phyloP scores from a whole-genome alignment of 495 filamentous ascomycete species.

The Paragyromitra xinjiangensis region DNA sequence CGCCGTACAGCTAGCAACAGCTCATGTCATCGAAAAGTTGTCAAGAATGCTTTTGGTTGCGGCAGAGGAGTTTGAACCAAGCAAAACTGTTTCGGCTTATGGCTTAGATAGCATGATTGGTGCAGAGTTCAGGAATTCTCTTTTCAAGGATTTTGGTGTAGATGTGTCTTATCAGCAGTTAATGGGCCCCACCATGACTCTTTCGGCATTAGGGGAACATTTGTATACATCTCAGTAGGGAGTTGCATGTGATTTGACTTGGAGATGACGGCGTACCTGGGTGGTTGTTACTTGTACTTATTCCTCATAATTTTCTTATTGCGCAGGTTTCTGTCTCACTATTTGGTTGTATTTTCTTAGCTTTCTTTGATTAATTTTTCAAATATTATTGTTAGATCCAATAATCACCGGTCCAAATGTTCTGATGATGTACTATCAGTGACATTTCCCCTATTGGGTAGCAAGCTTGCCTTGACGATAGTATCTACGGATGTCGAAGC shows the following conservation, averaged over 20 bases:
- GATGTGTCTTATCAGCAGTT: constrained; percentile 67
- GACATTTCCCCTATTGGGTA: no score
- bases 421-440: no score
- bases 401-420: no score
- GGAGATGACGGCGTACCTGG: not conserved
- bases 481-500: no score
- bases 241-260: not conserved
- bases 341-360: no score
- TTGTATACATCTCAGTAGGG: constrained; percentile 13
- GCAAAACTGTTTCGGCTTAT: constrained; percentile 63
- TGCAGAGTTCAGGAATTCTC: constrained; percentile 66
- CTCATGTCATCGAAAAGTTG: constrained; percentile 59
- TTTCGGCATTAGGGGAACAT: not conserved
- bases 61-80: constrained; percentile 64
- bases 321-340: no score
- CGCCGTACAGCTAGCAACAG: constrained; percentile 47
- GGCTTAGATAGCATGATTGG: constrained; percentile 66
- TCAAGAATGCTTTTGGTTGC: constrained; percentile 65
- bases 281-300: not conserved
- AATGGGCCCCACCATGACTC: constrained; percentile 10
- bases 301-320: not conserved
- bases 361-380: no score
- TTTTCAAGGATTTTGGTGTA: constrained; percentile 63
- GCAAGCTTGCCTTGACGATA: no score
- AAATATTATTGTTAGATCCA: no score